These are phyloP conservation scores for Trichosporon coremiiforme DNA, from an alignment of 1,284 basidiomycete species.

Conservation along the genomic window DNA sequence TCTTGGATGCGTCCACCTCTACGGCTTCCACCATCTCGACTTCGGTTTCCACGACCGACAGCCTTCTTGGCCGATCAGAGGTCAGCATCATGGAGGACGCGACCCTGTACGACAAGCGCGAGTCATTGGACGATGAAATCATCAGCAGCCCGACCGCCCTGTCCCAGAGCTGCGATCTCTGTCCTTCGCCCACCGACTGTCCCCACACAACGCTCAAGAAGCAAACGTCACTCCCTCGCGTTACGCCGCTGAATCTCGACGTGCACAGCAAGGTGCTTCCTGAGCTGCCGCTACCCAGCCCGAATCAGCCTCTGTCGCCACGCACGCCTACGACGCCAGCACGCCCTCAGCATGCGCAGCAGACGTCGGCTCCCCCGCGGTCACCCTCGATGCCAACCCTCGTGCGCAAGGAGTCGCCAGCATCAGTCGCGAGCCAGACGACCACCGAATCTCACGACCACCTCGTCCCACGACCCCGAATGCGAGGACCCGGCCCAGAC, in stretches of 20 bases:
- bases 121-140: conserved; percentile 13
- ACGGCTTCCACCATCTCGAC: conserved; percentile 13
- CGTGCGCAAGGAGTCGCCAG: conserved; percentile 2
- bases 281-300: conserved; percentile 2
- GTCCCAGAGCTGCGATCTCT: neutral
- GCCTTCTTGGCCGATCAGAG: conserved; percentile 13
- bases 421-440: conserved; percentile 1
- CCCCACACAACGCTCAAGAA: conserved; percentile 9
- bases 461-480: conserved; percentile 4
- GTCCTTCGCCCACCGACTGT: neutral
- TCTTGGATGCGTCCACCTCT: conserved; percentile 18
- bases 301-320: conserved; percentile 19
- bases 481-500: neutral
- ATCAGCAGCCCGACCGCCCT: conserved; percentile 14
- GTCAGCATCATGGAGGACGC: neutral
- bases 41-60: conserved; percentile 17
- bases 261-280: conserved; percentile 21
- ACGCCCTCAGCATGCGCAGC: conserved; percentile 12
- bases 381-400: conserved; percentile 27
- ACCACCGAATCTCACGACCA: conserved; percentile 1
- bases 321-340: conserved; percentile 23
- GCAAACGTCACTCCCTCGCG: neutral
- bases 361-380: conserved; percentile 15
- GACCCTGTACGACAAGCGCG: conserved; percentile 11
- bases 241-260: conserved; percentile 6